Evolutionary conservation across 495 filamentous ascomycete genomes (phyloP).

Genomic region (Aspergillus indologenus): DNA sequence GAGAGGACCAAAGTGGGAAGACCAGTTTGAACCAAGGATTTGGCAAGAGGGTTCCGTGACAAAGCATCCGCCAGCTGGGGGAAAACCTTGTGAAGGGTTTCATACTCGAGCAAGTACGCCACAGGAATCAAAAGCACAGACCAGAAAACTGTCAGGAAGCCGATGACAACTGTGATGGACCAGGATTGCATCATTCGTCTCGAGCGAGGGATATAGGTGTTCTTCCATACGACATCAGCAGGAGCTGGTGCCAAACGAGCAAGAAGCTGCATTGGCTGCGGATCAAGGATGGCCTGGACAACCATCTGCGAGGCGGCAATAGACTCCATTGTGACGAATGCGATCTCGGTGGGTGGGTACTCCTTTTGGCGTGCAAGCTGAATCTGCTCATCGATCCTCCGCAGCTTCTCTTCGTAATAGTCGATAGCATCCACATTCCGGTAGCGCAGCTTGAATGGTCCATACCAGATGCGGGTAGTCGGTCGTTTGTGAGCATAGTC

Average conservation of each 20-base stretch:
- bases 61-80: constrained; percentile 69
- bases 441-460: constrained; percentile 67
- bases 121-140: constrained; percentile 77
- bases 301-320: constrained; percentile 93
- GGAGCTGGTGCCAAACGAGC: constrained; percentile 85
- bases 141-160: constrained; percentile 84
- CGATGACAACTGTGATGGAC: constrained; percentile 77
- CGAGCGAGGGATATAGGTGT: constrained; percentile 80
- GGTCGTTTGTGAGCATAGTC: constrained; percentile 56
- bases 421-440: constrained; percentile 85
- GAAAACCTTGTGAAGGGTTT: constrained; percentile 69
- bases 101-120: constrained; percentile 71
- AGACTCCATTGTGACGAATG: constrained; percentile 96
- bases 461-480: constrained; percentile 72
- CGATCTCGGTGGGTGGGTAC: constrained; percentile 73
- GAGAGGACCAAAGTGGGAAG: constrained; percentile 82
- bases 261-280: constrained; percentile 77
- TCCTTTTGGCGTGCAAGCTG: constrained; percentile 65
- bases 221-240: constrained; percentile 85
- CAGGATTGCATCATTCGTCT: constrained; percentile 73
- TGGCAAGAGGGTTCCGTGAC: constrained; percentile 59
- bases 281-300: constrained; percentile 87
- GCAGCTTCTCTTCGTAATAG: constrained; percentile 86
- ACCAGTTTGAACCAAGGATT: constrained; percentile 80
- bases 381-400: constrained; percentile 76